A percentile compares a stretch with the other conserved stretches of the same genome.
Evolutionary conservation across 1,284 basidiomycete species (phyloP).

Genomic region (Pseudozyma sp.): DNA sequence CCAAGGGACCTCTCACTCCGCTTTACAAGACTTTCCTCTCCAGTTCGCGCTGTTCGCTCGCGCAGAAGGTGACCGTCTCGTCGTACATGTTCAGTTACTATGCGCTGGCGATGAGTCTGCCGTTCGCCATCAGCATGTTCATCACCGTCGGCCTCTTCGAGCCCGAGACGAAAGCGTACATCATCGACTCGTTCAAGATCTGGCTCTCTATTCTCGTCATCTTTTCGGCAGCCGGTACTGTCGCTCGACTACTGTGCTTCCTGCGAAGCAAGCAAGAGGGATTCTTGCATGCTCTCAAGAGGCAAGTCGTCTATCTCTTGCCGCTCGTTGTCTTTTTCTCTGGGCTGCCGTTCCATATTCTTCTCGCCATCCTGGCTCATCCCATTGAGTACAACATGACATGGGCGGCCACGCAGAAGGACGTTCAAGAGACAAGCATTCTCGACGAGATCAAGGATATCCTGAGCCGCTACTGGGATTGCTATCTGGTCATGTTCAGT

Average conservation of each 20-base stretch:
- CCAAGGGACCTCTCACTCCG: conserved; percentile 81
- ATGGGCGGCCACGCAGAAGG: conserved; percentile 72
- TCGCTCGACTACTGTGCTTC: conserved; percentile 78
- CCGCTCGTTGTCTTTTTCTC: conserved; percentile 70
- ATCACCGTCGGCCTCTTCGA: conserved; percentile 77
- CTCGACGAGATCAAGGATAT: conserved; percentile 87
- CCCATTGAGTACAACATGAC: conserved; percentile 85
- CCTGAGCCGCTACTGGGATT: conserved; percentile 56
- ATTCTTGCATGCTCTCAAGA: conserved; percentile 73
- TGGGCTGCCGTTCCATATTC: conserved; percentile 70
- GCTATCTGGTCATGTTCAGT: conserved; percentile 73
- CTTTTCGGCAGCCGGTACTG: conserved; percentile 79
- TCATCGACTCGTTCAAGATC: conserved; percentile 74
- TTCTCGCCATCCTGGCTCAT: conserved; percentile 81
- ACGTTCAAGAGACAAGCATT: conserved; percentile 73
- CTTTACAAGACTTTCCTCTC: conserved; percentile 73
- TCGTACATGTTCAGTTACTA: conserved; percentile 83
- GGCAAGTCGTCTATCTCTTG: conserved; percentile 81
- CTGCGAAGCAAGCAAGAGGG: conserved; percentile 79
- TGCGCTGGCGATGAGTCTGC: conserved; percentile 78
- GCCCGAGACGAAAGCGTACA: conserved; percentile 77
- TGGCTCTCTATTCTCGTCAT: conserved; percentile 82
- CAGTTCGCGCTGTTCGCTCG: conserved; percentile 26
- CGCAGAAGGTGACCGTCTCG: conserved; percentile 79
- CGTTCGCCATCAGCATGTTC: conserved; percentile 79